Conservation (phyloP, 495 filamentous ascomycete genomes). For the Penicillium paradoxum region DNA sequence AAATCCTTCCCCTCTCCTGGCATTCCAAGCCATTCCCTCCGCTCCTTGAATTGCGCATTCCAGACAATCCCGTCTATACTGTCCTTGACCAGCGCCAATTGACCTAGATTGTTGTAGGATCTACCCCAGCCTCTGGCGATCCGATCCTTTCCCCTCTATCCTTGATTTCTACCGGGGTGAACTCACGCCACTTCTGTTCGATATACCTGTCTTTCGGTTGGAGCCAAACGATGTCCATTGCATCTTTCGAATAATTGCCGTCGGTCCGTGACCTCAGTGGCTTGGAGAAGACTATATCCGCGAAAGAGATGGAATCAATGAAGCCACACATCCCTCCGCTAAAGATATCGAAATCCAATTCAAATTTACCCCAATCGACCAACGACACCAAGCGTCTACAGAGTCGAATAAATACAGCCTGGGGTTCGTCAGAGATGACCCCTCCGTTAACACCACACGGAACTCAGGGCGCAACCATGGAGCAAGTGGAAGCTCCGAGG, state of each 20-base stretch:
- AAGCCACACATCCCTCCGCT: conserved; percentile 64
- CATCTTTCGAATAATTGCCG: conserved; percentile 25
- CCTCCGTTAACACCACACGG: conserved; percentile 69
- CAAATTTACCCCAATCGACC: conserved; percentile 41
- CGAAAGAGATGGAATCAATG: conserved; percentile 36
- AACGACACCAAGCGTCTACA: conserved; percentile 14
- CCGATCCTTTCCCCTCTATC: conserved; percentile 13
- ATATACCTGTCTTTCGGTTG: conserved; percentile 8
- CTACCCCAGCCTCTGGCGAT: conserved; percentile 24
- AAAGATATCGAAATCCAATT: conserved; percentile 60
- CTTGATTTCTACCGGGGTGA: no score
- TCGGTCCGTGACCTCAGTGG: conserved; percentile 33
- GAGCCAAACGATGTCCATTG: conserved; percentile 33
- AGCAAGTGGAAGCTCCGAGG: conserved; percentile 43
- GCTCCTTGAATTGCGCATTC: conserved; percentile 30
- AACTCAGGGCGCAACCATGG: conserved; percentile 48
- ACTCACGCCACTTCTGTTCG: conserved; percentile 7
- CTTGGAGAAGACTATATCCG: conserved; percentile 5
- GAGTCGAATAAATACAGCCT: conserved; percentile 27
- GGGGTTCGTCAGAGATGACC: conserved; percentile 52
- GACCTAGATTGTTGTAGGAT: conserved; percentile 25
- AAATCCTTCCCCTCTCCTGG: conserved; percentile 22
- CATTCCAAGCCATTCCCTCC: conserved; percentile 27
- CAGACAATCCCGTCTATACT: conserved; percentile 14
- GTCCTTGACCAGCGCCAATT: conserved; percentile 19